phyloP scores from a whole-genome alignment of 2,329 filamentous ascomycete species.

The Massarina eburnea region DNA sequence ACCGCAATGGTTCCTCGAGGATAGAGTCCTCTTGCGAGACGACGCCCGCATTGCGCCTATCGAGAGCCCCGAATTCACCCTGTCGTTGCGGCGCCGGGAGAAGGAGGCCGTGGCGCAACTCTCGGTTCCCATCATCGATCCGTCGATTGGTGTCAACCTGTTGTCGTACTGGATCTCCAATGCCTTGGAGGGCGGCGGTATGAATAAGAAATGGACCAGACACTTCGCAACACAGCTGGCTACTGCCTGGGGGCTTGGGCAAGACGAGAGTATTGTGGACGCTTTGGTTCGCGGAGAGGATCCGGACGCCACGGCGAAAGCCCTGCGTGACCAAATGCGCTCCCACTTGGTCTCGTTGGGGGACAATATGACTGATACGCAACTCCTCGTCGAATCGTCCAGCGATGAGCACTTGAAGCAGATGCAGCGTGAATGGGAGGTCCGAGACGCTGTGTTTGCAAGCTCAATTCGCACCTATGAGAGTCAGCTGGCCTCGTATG shows the following conservation, averaged over 20 bases:
- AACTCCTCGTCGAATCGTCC: not conserved
- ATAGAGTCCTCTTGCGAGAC: constrained; percentile 51
- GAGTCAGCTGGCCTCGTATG: not conserved
- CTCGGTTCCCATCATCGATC: constrained; percentile 11
- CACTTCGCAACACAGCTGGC: constrained; percentile 13
- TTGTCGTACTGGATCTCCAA: constrained; percentile 23
- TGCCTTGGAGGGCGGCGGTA: constrained; percentile 10
- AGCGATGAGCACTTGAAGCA: not conserved
- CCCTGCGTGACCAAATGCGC: not conserved
- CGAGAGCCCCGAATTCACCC: constrained; percentile 13
- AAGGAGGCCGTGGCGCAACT: constrained; percentile 20
- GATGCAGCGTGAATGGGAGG: not conserved
- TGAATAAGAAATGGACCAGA: constrained; percentile 9
- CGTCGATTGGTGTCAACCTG: constrained; percentile 18
- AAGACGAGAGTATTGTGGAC: constrained; percentile 5
- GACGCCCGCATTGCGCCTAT: constrained; percentile 20
- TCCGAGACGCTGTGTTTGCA: not conserved
- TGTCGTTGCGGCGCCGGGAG: constrained; percentile 26
- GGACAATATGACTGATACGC: not conserved
- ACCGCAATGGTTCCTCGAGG: constrained; percentile 59
- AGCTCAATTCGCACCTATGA: not conserved
- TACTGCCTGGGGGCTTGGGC: constrained; percentile 5
- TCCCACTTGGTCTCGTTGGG: not conserved
- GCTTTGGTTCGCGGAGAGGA: constrained; percentile 7
- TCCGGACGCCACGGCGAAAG: not conserved